These are phyloP conservation scores for Cyberlindnera subsufficiens DNA, from an alignment of 805 yeast genomes.

Conservation along the genomic window DNA sequence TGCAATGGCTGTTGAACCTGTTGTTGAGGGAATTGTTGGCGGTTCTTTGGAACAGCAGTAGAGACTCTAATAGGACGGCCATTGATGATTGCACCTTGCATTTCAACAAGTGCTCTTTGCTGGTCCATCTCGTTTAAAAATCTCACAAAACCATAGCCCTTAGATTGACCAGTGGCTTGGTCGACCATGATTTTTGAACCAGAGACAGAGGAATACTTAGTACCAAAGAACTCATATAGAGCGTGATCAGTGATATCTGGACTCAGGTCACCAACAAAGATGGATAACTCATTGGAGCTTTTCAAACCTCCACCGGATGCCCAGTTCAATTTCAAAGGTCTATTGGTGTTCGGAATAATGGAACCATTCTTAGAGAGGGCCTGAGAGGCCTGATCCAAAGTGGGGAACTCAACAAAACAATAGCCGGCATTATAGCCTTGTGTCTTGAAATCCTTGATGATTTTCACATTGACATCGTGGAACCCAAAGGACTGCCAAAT, in stretches of 20 bases:
- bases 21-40: constrained; percentile 19
- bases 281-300: constrained; percentile 43
- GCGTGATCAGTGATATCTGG: constrained; percentile 65
- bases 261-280: constrained; percentile 83
- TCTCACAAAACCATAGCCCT: constrained; percentile 89
- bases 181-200: constrained; percentile 79
- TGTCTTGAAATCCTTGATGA: constrained; percentile 57
- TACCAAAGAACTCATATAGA: constrained; percentile 59
- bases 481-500: constrained; percentile 75
- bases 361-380: constrained; percentile 68
- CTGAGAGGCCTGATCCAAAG: constrained; percentile 50
- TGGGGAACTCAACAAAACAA: constrained; percentile 74
- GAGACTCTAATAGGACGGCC: constrained; percentile 76
- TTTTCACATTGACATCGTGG: constrained; percentile 49
- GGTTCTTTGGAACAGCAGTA: constrained; percentile 52
- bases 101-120: constrained; percentile 65
- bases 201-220: constrained; percentile 65
- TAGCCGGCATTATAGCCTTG: constrained; percentile 54
- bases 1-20: constrained; percentile 8
- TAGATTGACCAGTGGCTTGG: constrained; percentile 58
- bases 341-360: constrained; percentile 56
- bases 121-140: constrained; percentile 62
- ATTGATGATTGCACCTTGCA: constrained; percentile 73
- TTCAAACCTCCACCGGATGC: constrained; percentile 47
- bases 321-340: constrained; percentile 70